phyloP scores from a whole-genome alignment of 2,329 filamentous ascomycete genomes.

The Beauveria rudraprayagi region DNA sequence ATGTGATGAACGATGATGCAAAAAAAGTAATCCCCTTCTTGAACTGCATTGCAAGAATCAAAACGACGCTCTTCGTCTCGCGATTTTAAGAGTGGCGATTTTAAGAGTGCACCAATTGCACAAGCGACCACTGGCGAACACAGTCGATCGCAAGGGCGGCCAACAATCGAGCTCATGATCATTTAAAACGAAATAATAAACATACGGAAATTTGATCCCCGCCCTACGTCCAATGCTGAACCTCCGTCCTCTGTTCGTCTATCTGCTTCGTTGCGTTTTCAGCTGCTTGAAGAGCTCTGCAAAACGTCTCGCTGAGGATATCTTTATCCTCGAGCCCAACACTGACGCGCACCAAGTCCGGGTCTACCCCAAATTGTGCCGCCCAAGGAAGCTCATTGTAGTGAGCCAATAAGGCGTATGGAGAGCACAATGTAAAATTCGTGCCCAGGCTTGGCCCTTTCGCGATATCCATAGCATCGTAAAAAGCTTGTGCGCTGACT shows the following conservation, averaged over 20 bases:
- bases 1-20: conserved; percentile 38
- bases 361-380: conserved; percentile 69
- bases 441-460: conserved; percentile 95
- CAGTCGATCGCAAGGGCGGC: background rate
- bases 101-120: background rate
- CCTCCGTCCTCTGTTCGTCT: background rate
- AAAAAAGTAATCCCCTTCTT: background rate
- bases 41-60: background rate
- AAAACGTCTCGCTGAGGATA: conserved; percentile 56
- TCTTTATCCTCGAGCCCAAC: conserved; percentile 77
- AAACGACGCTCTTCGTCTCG: background rate
- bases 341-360: conserved; percentile 74
- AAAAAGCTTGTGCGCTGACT: conserved; percentile 70
- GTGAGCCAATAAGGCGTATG: conserved; percentile 87
- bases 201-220: background rate
- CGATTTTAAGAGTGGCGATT: background rate
- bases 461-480: conserved; percentile 74
- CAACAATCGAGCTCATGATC: background rate
- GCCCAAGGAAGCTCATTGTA: conserved; percentile 92
- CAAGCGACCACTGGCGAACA: background rate
- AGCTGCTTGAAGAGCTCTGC: conserved; percentile 58
- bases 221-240: background rate
- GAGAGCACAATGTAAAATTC: conserved; percentile 89
- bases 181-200: background rate
- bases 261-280: conserved; percentile 16